These are phyloP conservation scores for Solanum rostratum DNA, from an alignment of 257 asterid genomes.

Conservation along the genomic window DNA sequence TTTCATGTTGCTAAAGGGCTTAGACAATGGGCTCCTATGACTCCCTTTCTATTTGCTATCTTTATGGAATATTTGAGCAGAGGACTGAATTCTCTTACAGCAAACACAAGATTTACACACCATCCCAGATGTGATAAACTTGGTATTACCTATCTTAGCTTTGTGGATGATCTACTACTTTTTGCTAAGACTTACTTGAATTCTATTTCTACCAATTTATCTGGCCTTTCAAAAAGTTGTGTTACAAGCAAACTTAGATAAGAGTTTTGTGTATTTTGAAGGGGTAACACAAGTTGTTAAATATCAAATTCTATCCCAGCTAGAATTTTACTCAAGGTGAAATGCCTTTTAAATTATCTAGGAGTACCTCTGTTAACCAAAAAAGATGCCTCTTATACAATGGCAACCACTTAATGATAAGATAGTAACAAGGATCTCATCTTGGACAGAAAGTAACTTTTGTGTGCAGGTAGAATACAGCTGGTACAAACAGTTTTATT, in stretches of 20 bases:
- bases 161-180: background rate
- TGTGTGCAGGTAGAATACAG: background rate
- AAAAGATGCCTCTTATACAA: too few species aligned
- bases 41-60: too few species aligned
- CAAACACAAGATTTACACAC: background rate
- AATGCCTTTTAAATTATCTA: too few species aligned
- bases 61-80: background rate
- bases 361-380: too few species aligned
- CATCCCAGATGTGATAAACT: background rate
- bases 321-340: background rate
- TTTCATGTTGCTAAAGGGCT: too few species aligned
- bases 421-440: too few species aligned
- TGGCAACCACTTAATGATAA: too few species aligned
- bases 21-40: too few species aligned
- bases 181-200: background rate
- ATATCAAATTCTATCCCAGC: background rate
- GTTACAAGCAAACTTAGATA: background rate
- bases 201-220: too few species aligned
- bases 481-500: too few species aligned
- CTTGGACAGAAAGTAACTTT: too few species aligned
- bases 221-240: background rate
- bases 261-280: background rate
- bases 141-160: background rate
- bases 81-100: background rate
- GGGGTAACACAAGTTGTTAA: background rate